These are phyloP conservation scores for Candida railenensis DNA, from an alignment of 805 yeast species.

Conservation along the genomic window DNA sequence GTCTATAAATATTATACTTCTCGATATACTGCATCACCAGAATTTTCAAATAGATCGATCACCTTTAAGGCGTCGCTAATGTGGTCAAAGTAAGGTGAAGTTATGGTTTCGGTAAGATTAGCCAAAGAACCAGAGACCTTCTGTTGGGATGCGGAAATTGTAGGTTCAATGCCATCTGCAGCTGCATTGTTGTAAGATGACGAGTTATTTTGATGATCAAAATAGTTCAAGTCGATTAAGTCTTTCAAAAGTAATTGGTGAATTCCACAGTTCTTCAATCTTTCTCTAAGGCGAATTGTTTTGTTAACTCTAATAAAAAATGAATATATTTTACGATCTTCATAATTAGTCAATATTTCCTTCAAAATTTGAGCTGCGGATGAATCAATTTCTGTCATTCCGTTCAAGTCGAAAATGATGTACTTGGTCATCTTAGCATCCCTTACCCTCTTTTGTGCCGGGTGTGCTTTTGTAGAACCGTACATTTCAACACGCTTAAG, in stretches of 20 bases:
- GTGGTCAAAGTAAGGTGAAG: constrained; percentile 33
- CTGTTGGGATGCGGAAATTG: constrained; percentile 9
- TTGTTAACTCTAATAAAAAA: constrained; percentile 37
- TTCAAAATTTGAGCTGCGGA: constrained; percentile 39
- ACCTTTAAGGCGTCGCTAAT: constrained; percentile 39
- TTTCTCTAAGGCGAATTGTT: constrained; percentile 21
- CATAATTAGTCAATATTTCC: constrained; percentile 28
- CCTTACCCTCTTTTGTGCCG: constrained; percentile 36
- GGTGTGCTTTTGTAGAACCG: constrained; percentile 45
- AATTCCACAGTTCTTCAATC: constrained; percentile 32
- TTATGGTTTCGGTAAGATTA: constrained; percentile 23
- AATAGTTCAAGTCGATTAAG: constrained; percentile 23
- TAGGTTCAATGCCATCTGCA: constrained; percentile 12
- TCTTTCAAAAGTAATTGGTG: constrained; percentile 21
- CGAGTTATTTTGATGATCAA: constrained; percentile 14
- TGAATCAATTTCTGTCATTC: constrained; percentile 42
- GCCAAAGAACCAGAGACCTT: constrained; percentile 8
- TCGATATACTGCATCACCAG: not conserved
- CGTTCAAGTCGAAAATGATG: constrained; percentile 40
- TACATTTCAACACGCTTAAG: constrained; percentile 41
- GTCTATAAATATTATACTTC: not conserved
- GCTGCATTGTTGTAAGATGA: constrained; percentile 1
- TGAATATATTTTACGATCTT: constrained; percentile 26
- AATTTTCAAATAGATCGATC: constrained; percentile 33
- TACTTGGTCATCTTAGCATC: constrained; percentile 39